Conservation (phyloP, 2,329 filamentous ascomycete species). For the Botrytis paeoniae region DNA sequence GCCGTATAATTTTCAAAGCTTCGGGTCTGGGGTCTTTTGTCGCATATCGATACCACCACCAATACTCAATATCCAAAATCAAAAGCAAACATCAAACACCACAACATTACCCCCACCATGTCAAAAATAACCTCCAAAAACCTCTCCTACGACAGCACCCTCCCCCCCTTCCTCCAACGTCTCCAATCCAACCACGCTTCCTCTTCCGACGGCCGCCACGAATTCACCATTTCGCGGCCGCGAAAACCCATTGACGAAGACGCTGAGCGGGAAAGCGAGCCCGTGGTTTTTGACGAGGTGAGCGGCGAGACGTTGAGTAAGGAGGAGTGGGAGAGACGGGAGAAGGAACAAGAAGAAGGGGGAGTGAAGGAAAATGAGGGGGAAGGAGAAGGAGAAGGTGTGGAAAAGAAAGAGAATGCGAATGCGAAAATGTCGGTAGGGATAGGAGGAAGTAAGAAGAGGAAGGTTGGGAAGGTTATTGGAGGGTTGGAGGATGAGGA, state of each 20-base stretch:
- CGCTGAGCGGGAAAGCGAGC: slow-evolving; percentile 73
- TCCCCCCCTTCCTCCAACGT: slow-evolving; percentile 59
- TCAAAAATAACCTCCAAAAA: slow-evolving; percentile 67
- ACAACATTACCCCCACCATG: background rate
- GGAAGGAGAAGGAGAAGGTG: slow-evolving; percentile 35
- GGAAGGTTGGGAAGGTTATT: slow-evolving; percentile 53
- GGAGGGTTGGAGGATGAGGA: slow-evolving; percentile 37
- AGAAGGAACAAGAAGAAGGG: slow-evolving; percentile 31
- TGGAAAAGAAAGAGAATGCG: slow-evolving; percentile 46
- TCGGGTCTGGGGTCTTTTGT: no score
- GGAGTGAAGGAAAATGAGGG: slow-evolving; percentile 10
- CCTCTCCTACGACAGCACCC: slow-evolving; percentile 59
- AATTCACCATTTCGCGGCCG: slow-evolving; percentile 37
- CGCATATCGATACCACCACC: background rate
- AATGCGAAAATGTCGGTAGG: slow-evolving; percentile 43
- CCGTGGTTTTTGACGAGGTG: slow-evolving; percentile 70
- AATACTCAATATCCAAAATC: no score
- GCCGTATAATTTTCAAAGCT: background rate
- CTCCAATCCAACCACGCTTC: slow-evolving; percentile 51
- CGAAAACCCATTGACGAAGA: slow-evolving; percentile 55
- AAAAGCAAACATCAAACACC: background rate
- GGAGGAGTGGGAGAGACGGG: slow-evolving; percentile 38
- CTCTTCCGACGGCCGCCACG: slow-evolving; percentile 46
- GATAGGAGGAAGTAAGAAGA: slow-evolving; percentile 51
- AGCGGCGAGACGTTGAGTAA: slow-evolving; percentile 55